Conservation (phyloP, 2,329 filamentous ascomycete genomes). For the Pseudocercospora musae region DNA sequence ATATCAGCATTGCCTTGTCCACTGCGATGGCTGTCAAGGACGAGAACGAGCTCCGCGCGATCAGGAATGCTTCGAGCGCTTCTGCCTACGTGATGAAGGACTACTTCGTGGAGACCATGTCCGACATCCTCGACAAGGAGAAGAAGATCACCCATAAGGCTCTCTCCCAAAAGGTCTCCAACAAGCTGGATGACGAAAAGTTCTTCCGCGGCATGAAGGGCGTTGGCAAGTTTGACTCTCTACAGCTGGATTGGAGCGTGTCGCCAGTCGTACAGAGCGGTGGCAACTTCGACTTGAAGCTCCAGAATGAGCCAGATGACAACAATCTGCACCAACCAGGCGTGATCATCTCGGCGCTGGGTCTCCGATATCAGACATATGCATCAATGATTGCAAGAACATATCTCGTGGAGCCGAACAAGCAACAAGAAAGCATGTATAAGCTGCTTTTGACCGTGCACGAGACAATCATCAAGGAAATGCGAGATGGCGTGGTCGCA, state of each 20-base stretch:
- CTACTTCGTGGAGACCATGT: slow-evolving; percentile 98
- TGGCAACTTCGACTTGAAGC: slow-evolving; percentile 87
- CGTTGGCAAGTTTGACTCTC: slow-evolving; percentile 78
- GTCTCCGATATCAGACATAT: slow-evolving; percentile 93
- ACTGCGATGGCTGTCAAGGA: slow-evolving; percentile 89
- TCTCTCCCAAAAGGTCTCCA: slow-evolving; percentile 81
- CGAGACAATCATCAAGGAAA: slow-evolving; percentile 83
- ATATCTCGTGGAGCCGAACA: slow-evolving; percentile 95
- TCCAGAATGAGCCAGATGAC: slow-evolving; percentile 73
- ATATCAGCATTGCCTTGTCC: slow-evolving; percentile 79
- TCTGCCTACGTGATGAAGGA: slow-evolving; percentile 93
- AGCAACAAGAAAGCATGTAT: slow-evolving; percentile 91
- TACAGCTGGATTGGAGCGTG: slow-evolving; percentile 91
- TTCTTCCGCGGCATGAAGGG: slow-evolving; percentile 89
- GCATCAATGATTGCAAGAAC: slow-evolving; percentile 89
- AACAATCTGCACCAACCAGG: slow-evolving; percentile 75
- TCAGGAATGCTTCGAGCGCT: slow-evolving; percentile 90
- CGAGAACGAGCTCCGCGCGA: slow-evolving; percentile 86
- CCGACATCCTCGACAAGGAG: slow-evolving; percentile 87
- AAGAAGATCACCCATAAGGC: slow-evolving; percentile 92
- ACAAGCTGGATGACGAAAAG: slow-evolving; percentile 87
- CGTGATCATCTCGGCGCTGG: slow-evolving; percentile 88
- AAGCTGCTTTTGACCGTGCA: slow-evolving; percentile 82
- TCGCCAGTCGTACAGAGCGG: slow-evolving; percentile 85
- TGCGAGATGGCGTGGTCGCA: slow-evolving; percentile 77